Conservation (phyloP, 2,329 filamentous ascomycete species). For the Sclerotinia trifoliorum region DNA sequence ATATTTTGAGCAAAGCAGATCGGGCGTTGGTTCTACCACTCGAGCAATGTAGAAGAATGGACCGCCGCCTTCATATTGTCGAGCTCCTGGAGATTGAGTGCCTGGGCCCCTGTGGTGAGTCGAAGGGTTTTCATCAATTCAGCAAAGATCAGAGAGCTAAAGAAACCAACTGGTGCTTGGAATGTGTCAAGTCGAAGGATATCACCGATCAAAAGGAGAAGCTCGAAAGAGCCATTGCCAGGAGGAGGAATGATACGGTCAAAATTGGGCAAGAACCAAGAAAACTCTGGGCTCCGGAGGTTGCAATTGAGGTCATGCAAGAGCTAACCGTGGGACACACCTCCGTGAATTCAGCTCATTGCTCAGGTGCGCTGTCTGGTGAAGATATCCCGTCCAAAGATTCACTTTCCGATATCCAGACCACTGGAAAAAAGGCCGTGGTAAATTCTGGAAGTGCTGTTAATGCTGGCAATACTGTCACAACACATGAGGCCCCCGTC, state of each 20-base stretch:
- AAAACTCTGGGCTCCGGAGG: not conserved
- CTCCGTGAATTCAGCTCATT: too few species aligned
- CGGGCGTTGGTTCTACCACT: not conserved
- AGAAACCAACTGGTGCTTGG: not conserved
- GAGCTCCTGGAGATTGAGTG: not conserved
- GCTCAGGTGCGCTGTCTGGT: not conserved
- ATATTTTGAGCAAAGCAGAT: not conserved
- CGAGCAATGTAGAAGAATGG: not conserved
- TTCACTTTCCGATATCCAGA: too few species aligned
- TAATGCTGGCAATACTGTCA: not conserved
- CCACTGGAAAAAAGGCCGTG: too few species aligned
- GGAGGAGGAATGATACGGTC: not conserved
- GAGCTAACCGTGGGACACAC: not conserved
- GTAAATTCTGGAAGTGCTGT: too few species aligned
- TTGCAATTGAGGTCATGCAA: not conserved
- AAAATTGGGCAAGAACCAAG: not conserved
- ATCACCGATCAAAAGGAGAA: not conserved
- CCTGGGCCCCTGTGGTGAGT: not conserved
- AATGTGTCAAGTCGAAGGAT: not conserved
- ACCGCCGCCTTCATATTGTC: fast-evolving
- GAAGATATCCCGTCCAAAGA: too few species aligned
- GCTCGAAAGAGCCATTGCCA: too few species aligned
- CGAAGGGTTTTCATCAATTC: not conserved
- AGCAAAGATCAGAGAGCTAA: not conserved
- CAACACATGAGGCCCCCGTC: too few species aligned